These are phyloP conservation scores for Blastosporella zonata DNA, from an alignment of 1,284 basidiomycete genomes.

Conservation along the genomic window DNA sequence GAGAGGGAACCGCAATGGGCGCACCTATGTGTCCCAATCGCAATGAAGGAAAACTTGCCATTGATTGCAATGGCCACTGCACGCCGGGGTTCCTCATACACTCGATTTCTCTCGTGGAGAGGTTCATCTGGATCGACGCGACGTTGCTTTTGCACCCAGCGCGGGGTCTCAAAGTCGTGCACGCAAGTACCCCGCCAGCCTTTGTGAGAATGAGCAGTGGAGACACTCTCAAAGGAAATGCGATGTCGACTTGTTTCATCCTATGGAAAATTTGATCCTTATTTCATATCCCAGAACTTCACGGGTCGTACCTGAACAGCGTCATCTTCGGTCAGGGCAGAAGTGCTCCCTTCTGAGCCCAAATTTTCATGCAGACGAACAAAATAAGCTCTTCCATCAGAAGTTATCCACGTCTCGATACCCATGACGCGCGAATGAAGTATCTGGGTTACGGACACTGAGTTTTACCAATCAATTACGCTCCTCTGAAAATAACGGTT, in stretches of 20 bases:
- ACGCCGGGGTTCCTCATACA: slow-evolving; percentile 63
- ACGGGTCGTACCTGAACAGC: slow-evolving; percentile 13
- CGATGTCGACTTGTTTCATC: slow-evolving; percentile 10
- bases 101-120: slow-evolving; percentile 15
- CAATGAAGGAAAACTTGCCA: slow-evolving; percentile 80
- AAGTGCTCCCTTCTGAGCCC: slow-evolving; percentile 17
- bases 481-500: slow-evolving; percentile 1
- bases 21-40: slow-evolving; percentile 76
- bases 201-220: slow-evolving; percentile 24
- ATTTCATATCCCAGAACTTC: too few relatives aligned
- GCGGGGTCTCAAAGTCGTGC: slow-evolving; percentile 64
- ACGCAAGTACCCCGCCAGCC: slow-evolving; percentile 68
- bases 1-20: slow-evolving; percentile 20
- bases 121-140: slow-evolving; percentile 45
- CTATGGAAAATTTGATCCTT: neutral
- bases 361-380: slow-evolving; percentile 54
- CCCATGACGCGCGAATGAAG: slow-evolving; percentile 53
- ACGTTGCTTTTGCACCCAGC: slow-evolving; percentile 73
- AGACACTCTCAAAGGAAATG: slow-evolving; percentile 8
- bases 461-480: neutral
- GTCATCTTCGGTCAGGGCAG: slow-evolving; percentile 21
- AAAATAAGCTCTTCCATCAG: slow-evolving; percentile 76
- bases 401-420: slow-evolving; percentile 78
- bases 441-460: slow-evolving; percentile 63
- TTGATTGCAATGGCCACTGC: slow-evolving; percentile 74